Conservation (phyloP, 1,139 yeast species). For the Suhomyces kunorum region DNA sequence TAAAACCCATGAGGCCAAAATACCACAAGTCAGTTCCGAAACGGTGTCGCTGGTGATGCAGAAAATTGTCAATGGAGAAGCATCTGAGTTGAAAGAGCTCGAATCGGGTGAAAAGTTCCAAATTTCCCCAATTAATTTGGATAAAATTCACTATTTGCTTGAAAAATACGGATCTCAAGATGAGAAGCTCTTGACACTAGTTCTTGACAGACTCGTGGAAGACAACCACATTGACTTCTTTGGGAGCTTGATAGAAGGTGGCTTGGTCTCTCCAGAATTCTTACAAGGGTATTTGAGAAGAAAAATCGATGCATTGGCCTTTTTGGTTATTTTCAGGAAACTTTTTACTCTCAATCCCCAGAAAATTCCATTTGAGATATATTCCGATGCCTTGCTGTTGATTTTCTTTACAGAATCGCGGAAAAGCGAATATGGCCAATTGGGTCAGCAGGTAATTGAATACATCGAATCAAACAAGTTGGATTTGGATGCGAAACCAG, state of each 20-base stretch:
- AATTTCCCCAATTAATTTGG: constrained; percentile 7
- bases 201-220: constrained; percentile 10
- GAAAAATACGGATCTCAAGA: constrained; percentile 3
- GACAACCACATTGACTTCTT: constrained; percentile 8
- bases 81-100: constrained; percentile 6
- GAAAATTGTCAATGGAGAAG: constrained; percentile 25
- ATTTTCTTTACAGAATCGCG: background rate
- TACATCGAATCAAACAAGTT: constrained; percentile 26
- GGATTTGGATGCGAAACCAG: constrained; percentile 29
- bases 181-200: background rate
- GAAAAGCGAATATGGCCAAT: background rate
- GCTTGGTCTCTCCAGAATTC: constrained; percentile 3
- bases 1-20: constrained; percentile 23
- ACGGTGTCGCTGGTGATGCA: constrained; percentile 23
- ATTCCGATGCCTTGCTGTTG: constrained; percentile 6
- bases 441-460: constrained; percentile 10
- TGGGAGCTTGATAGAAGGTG: background rate
- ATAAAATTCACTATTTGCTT: constrained; percentile 10
- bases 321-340: constrained; percentile 10
- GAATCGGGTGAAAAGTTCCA: constrained; percentile 10
- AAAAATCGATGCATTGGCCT: constrained; percentile 5
- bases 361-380: constrained; percentile 1
- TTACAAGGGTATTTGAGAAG: constrained; percentile 5
- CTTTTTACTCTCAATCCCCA: constrained; percentile 9
- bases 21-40: constrained; percentile 12